Conservation (phyloP, 2,329 filamentous ascomycete genomes). For the Bisporella sp. region DNA sequence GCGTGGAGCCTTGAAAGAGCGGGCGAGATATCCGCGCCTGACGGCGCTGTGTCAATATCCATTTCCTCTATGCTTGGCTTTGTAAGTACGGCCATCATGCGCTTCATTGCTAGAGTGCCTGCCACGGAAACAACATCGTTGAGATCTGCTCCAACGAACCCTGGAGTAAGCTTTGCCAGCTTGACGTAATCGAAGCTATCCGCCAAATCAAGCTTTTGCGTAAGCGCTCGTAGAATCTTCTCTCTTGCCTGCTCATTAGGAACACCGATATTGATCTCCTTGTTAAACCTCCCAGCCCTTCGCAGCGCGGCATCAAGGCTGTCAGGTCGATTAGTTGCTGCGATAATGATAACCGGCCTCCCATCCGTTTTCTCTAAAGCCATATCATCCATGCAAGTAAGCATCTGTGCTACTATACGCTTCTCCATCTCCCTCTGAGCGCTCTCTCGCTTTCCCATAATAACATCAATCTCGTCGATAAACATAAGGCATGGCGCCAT, state of each 20-base stretch:
- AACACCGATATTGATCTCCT: slow-evolving; percentile 80
- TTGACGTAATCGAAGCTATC: slow-evolving; percentile 65
- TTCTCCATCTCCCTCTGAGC: slow-evolving; percentile 86
- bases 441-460: slow-evolving; percentile 78
- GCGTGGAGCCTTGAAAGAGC: slow-evolving; percentile 38
- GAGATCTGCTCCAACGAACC: slow-evolving; percentile 88
- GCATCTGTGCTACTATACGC: slow-evolving; percentile 74
- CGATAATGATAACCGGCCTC: slow-evolving; percentile 81
- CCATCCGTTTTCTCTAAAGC: slow-evolving; percentile 63
- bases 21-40: slow-evolving; percentile 11
- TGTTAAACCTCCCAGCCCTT: slow-evolving; percentile 70
- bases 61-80: slow-evolving; percentile 21
- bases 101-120: slow-evolving; percentile 31
- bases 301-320: slow-evolving; percentile 74
- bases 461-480: slow-evolving; percentile 86
- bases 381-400: slow-evolving; percentile 81
- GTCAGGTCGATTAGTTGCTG: slow-evolving; percentile 84
- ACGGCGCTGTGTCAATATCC: slow-evolving; percentile 24
- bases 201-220: slow-evolving; percentile 55
- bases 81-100: slow-evolving; percentile 28
- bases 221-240: slow-evolving; percentile 70
- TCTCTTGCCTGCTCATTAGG: slow-evolving; percentile 73
- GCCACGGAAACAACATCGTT: slow-evolving; percentile 48
- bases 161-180: slow-evolving; percentile 79
- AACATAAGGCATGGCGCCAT: slow-evolving; percentile 86